Evolutionary conservation across 2,329 filamentous ascomycete genomes (phyloP).

Genomic region (Mycosphaerella sp.): DNA sequence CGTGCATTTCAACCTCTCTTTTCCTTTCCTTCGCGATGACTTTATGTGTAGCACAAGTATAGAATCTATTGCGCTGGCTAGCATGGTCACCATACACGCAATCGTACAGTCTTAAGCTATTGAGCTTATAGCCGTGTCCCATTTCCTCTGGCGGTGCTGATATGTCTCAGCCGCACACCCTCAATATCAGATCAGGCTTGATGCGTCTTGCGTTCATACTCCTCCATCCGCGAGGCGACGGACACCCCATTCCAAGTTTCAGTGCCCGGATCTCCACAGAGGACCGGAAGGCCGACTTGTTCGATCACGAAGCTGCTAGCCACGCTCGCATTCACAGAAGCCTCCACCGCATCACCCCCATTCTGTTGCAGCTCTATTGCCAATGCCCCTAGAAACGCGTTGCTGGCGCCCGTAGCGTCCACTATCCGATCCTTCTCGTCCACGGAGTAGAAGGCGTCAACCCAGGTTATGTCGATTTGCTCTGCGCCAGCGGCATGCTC

Average conservation of each 20-base stretch:
- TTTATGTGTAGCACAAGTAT: no score
- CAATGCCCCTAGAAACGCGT: conserved; percentile 30
- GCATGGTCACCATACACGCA: background rate
- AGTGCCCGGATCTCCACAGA: conserved; percentile 16
- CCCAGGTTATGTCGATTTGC: conserved; percentile 18
- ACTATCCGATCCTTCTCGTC: conserved; percentile 20
- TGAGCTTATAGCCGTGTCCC: background rate
- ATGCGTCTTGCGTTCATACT: conserved; percentile 12
- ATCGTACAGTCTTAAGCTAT: background rate
- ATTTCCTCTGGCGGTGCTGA: background rate
- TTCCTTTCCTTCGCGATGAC: no score
- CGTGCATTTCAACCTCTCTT: no score
- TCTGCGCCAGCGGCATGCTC: background rate
- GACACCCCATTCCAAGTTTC: conserved; percentile 44
- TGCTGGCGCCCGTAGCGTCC: conserved; percentile 30
- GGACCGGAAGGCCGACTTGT: conserved; percentile 27
- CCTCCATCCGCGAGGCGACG: conserved; percentile 38
- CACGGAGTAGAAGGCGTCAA: conserved; percentile 20
- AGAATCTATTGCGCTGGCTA: no score
- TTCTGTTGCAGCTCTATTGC: conserved; percentile 25
- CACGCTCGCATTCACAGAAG: conserved; percentile 26
- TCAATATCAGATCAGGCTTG: background rate
- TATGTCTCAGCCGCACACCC: background rate
- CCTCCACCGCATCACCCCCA: conserved; percentile 17
- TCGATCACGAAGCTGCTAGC: conserved; percentile 29